These are phyloP conservation scores for Sambucus nigra DNA, from an alignment of 129 eudicot genomes.

Conservation along the genomic window DNA sequence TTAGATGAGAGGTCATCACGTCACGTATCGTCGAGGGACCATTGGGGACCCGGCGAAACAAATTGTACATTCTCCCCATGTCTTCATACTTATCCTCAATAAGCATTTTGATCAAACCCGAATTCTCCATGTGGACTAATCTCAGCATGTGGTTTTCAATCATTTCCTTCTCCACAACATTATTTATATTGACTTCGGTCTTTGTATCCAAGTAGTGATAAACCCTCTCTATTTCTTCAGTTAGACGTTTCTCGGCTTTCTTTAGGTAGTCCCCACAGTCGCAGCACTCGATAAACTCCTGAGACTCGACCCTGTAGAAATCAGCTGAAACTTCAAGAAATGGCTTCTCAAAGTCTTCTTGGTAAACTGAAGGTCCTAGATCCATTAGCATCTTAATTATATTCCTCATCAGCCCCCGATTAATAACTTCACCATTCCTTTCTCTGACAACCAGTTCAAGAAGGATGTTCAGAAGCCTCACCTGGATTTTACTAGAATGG, in stretches of 20 bases:
- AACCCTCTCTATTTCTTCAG: slow-evolving; percentile 79
- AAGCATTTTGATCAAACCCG: slow-evolving; percentile 70
- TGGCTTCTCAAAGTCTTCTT: slow-evolving; percentile 59
- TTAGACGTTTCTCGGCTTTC: slow-evolving; percentile 66
- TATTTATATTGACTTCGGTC: slow-evolving; percentile 51
- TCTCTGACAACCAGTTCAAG: slow-evolving; percentile 33
- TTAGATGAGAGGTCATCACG: slow-evolving; percentile 58
- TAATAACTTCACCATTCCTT: slow-evolving; percentile 55
- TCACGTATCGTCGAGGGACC: slow-evolving; percentile 50
- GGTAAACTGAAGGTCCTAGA: slow-evolving; percentile 65
- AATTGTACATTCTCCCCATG: slow-evolving; percentile 54
- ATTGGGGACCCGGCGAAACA: slow-evolving; percentile 46
- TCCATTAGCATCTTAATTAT: slow-evolving; percentile 69
- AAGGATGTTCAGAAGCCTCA: slow-evolving; percentile 19
- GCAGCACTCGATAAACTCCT: slow-evolving; percentile 58
- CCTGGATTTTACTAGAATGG: slow-evolving; percentile 13
- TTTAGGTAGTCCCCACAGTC: slow-evolving; percentile 71
- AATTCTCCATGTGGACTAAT: slow-evolving; percentile 71
- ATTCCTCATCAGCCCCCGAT: slow-evolving; percentile 66
- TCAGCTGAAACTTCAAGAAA: slow-evolving; percentile 69
- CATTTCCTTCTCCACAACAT: slow-evolving; percentile 86
- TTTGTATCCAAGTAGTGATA: slow-evolving; percentile 54
- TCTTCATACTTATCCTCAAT: slow-evolving; percentile 64
- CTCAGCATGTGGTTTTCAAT: slow-evolving; percentile 72
- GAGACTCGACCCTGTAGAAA: slow-evolving; percentile 63